Evolutionary conservation across 306 rosid genomes (phyloP).

Genomic region (Prunus mira): DNA sequence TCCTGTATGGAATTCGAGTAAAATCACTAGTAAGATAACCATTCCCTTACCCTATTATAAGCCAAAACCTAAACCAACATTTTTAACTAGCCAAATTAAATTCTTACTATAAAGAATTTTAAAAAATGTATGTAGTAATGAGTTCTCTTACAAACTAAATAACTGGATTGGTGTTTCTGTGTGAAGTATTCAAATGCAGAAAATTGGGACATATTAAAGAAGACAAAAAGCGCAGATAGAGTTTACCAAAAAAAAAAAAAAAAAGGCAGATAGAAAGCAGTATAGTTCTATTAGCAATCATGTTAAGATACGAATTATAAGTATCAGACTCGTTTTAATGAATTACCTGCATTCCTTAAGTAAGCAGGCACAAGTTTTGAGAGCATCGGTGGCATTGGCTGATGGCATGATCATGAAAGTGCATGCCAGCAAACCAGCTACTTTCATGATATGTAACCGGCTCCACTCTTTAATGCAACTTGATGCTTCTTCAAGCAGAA

Average conservation of each 20-base stretch:
- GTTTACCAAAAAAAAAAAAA: background rate
- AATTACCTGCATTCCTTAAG: slow-evolving; percentile 88
- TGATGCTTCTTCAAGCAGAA: slow-evolving; percentile 26
- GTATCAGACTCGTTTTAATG: background rate
- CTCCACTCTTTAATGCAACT: slow-evolving; percentile 46
- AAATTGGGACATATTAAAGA: background rate
- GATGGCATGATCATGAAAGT: slow-evolving; percentile 64
- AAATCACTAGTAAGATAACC: background rate
- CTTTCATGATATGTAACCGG: slow-evolving; percentile 35
- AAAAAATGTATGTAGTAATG: background rate
- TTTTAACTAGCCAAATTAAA: background rate
- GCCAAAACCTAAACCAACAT: background rate
- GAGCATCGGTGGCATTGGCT: slow-evolving; percentile 84
- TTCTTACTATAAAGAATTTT: background rate
- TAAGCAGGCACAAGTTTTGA: slow-evolving; percentile 92
- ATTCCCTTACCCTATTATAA: background rate
- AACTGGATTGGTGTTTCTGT: background rate
- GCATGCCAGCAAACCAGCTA: slow-evolving; percentile 52
- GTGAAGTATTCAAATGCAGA: background rate
- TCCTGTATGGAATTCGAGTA: background rate
- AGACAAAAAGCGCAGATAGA: background rate
- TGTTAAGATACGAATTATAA: background rate
- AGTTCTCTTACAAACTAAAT: background rate
- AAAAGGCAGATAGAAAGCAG: background rate
- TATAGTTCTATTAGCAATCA: background rate